These are phyloP conservation scores for Apophysomyces sp. DNA, from an alignment of 371 early-diverging fungal genomes.

Conservation along the genomic window DNA sequence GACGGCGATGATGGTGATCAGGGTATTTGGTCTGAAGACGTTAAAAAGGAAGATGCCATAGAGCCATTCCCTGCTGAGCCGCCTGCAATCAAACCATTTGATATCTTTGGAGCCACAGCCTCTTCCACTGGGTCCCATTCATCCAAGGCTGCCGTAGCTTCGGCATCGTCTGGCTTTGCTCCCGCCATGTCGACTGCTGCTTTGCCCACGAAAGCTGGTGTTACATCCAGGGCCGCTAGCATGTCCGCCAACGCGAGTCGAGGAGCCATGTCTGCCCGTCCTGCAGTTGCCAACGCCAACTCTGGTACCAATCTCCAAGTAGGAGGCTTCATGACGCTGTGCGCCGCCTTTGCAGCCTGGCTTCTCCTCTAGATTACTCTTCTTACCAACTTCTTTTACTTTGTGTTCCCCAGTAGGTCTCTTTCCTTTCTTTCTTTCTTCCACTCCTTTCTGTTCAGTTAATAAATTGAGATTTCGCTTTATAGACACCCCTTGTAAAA, in stretches of 20 bases:
- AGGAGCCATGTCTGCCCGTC: background rate
- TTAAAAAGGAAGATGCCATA: background rate
- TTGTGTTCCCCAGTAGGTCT: background rate
- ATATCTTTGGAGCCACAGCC: conserved; percentile 3
- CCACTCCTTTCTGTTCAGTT: background rate
- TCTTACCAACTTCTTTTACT: background rate
- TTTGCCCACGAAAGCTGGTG: background rate
- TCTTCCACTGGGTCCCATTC: conserved; percentile 4
- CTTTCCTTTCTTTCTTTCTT: background rate
- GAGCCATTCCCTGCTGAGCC: conserved; percentile 7
- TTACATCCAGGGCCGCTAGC: conserved; percentile 4
- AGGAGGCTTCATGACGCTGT: conserved; percentile 14
- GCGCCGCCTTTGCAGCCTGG: conserved; percentile 18
- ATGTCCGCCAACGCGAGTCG: background rate
- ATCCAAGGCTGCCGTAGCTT: background rate
- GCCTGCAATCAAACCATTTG: conserved; percentile 4
- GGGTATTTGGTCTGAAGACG: background rate
- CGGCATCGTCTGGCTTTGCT: background rate
- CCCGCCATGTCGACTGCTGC: background rate
- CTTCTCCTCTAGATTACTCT: conserved; percentile 8
- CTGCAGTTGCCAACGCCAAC: background rate
- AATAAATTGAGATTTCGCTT: background rate
- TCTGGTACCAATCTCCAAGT: conserved; percentile 6
- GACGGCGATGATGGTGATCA: background rate
- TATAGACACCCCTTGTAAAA: background rate